Evolutionary conservation across 257 asterid species (phyloP), one percentile per base, ranked within the genome.

Genomic region (Parsonsia alboflavescens): DNA sequence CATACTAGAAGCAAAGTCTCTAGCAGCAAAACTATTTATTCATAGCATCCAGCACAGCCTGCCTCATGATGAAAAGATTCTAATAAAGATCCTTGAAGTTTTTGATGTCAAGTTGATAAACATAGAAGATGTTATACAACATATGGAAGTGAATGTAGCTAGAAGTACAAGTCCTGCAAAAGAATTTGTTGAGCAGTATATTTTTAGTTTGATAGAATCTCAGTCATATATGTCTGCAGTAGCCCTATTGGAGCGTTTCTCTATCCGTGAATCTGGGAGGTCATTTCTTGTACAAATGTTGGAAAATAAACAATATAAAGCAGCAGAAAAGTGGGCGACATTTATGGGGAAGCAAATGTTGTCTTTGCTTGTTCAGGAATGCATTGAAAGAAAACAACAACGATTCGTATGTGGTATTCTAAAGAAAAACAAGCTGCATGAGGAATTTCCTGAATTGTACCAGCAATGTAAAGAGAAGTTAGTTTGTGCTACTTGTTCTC

Each of bases 261-360:
- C 96, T 41, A 84, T 95, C 75, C 81, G 82, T 26, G 81, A 84
- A 68, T 82, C 80, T 68, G 97, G 86, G 17, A 93, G 86, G 78
- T 79, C 92, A 24, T 86, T 88, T 82, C 88, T 95, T 36, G 78
- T 84, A 58, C 89, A 80, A 85, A 78, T 95, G 92, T 74, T 95
- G 84, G 90, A 87, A 72, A 70, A 74, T 75, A 83, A 76, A 45
- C 86, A 90, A 68, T 83, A 77, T 74, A 88, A 80, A 83, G 97
- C 93, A 56, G 99, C 99, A 41, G 99, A 89, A 80, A 92, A 87
- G 89, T 95, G 97, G 99, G 99, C 99, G 41, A 74, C 87, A 44
- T 87, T 85, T 83, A 73, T 89, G 96, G 99, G 99, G 71, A 90
- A 85, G 84, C 86, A 91, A 72, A 75, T 77, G 86, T 72, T 87